Evolutionary conservation across 768 basidiomycete genomes (phyloP).

Genomic region (Rhizopogon rudus): DNA sequence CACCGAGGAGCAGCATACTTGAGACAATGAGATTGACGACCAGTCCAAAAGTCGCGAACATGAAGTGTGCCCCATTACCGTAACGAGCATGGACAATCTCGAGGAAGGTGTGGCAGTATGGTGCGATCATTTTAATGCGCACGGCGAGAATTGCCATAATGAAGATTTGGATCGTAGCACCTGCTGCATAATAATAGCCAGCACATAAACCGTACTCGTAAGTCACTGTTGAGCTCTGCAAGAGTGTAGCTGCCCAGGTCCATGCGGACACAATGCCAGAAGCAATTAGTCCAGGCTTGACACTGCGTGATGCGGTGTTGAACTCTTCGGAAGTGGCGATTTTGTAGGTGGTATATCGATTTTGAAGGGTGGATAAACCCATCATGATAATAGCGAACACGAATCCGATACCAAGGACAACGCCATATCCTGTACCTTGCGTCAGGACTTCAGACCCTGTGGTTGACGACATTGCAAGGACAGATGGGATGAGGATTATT

Average conservation of each 20-base stretch:
- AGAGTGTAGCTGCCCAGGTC: constrained; percentile 27
- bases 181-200: constrained; percentile 24
- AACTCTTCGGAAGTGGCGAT: constrained; percentile 23
- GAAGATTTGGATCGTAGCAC: constrained; percentile 23
- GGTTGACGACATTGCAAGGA: constrained; percentile 7
- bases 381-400: constrained; percentile 25
- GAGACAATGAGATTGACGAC: constrained; percentile 28
- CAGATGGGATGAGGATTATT: neutral
- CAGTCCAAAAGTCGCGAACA: constrained; percentile 20
- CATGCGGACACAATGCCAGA: constrained; percentile 22
- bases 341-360: constrained; percentile 22
- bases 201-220: constrained; percentile 22
- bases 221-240: constrained; percentile 26
- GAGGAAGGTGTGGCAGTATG: constrained; percentile 30
- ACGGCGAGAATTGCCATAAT: constrained; percentile 20
- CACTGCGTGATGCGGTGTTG: constrained; percentile 21
- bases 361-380: constrained; percentile 21
- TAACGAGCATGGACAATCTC: constrained; percentile 29
- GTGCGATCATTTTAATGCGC: constrained; percentile 29
- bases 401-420: constrained; percentile 25
- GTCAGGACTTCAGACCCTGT: constrained; percentile 14
- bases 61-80: constrained; percentile 22
- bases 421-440: constrained; percentile 24
- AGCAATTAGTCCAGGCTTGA: constrained; percentile 14
- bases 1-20: constrained; percentile 32